Base-by-base conservation (phyloP, 441 rosid genomes). In the Pelargonium cotyledonis region DNA sequence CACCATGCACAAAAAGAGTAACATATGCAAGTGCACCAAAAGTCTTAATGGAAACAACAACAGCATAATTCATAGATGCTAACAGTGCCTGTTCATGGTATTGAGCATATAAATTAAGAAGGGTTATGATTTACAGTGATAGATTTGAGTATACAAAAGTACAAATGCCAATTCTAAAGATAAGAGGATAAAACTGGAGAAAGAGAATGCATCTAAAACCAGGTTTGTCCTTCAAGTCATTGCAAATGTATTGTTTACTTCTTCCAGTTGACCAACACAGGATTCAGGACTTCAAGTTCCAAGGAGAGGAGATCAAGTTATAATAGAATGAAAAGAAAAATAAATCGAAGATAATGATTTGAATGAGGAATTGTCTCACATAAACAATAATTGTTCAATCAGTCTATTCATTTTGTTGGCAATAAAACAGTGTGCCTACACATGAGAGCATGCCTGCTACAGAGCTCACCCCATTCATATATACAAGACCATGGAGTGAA, bases 21-120 rank as follows among this genome's bases (percentile, higher is more conserved):
- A 79, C 93, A 75, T 91, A 93, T 95, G 90, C 97, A 76, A 94
- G 98, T 70, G 98, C 98, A 68, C 98, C 96, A 79, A 88, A 94
- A 67, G 98, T 94, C 73, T 96, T 97, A 2, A 79, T 69, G 66
- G 91, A 94, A 67, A 89, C 88, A 29, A 77, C 79, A 43, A 76
- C 92, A 75, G 91, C 92, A 76, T 96, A 88, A 79, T 94, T 94
- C 84, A 97, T 89, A 68, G 96, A 93, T 65, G 98, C 97, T 82
- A 91, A 80, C 71, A 94, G 95, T 40, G 98, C 98, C 97, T 94
- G 90, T 82, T 41, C 14, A 73, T 26, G 41, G 12, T 66, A 80
- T 35, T 70, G 67, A 75, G 6, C 38, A 71, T 72, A 73, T 55
- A 40, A 43, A 68, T 49, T 40, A 72, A 58, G 21, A n/a, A 29